Base-by-base conservation (phyloP, 1,284 basidiomycete species). In the Ceratobasidium sp. region DNA sequence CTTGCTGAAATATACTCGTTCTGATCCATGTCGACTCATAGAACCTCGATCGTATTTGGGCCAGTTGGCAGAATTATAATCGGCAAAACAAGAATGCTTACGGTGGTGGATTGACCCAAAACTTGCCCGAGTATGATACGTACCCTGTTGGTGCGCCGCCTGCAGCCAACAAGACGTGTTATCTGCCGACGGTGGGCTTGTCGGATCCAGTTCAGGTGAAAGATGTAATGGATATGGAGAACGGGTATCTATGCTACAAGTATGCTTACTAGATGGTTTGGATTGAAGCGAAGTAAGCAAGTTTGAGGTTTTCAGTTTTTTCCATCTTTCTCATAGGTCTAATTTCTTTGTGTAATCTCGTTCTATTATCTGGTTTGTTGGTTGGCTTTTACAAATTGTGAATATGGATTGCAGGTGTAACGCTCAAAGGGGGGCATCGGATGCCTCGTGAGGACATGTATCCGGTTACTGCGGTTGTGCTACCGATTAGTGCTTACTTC, bases 21-120 rank as follows among this genome's bases (percentile, higher is more conserved):
- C 33, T 33, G 33, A 33, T 33, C 33, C 40, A 12, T 13, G 38
- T 56, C 15, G 33, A 23, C 20, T 54, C 33, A 4, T 33, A 75
- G 69, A 61, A 78, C 23, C 75, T 79, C 33, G 78, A 79, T 33
- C 69, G 78, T 28, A 50, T 77, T 15, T 79, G 78, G 78, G 78
- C 77, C n/a, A 61, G 50, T 33, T 79, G 78, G 78, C 78, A 79
- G 42, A 26, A 23, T 7, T 26, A 59, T 20, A 23, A 46, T 26
- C 23, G 56, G 17, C 64, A 54, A 40, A 79, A 79, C 66, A n/a
- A n/a, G 17, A 61, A 40, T 7, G 65, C 78, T 2, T 78, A 56
- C 42, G 76, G 78, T 38, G 78, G 78, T 64, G 78, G 78, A 15
- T 38, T 65, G 17, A 66, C 40, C 1, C 75, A 77, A 28, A 67